A percentile compares a stretch with the other conserved stretches of the same genome.
These are phyloP conservation scores for Gnomoniopsis smithogilvyi DNA, from an alignment of 2,329 filamentous ascomycete species.

Conservation along the genomic window DNA sequence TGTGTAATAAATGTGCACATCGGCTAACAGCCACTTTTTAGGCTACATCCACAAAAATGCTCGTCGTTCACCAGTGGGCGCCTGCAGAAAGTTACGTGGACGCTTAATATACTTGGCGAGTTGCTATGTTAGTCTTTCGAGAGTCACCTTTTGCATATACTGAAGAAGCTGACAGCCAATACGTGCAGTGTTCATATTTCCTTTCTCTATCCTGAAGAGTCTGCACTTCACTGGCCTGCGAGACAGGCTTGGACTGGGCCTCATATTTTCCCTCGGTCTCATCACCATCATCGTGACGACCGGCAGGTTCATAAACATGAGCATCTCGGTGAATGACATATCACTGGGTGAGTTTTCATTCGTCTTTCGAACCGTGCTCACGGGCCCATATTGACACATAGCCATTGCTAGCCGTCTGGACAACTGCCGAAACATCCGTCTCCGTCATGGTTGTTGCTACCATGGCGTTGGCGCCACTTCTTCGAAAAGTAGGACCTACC, in stretches of 20 bases:
- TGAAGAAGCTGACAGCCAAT: not conserved
- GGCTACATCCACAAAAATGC: slow-evolving; percentile 3
- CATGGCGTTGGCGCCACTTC: slow-evolving; percentile 14
- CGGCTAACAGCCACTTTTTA: not conserved
- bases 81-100: slow-evolving; percentile 1
- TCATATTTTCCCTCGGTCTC: slow-evolving; percentile 14
- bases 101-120: not conserved
- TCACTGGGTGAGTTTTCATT: slow-evolving; percentile 3
- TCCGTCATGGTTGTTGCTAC: slow-evolving; percentile 13
- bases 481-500: slow-evolving; percentile 1
- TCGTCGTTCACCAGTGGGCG: slow-evolving; percentile 9
- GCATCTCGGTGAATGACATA: slow-evolving; percentile 13
- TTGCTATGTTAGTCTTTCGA: not conserved
- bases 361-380: not conserved
- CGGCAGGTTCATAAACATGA: slow-evolving; percentile 14
- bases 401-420: slow-evolving; percentile 4
- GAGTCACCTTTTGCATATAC: not conserved
- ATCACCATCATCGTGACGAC: slow-evolving; percentile 16
- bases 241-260: slow-evolving; percentile 7
- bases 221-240: slow-evolving; percentile 5
- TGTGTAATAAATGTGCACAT: not conserved
- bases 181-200: slow-evolving; percentile 12
- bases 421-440: slow-evolving; percentile 8
- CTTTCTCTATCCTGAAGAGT: slow-evolving; percentile 11
- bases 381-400: not conserved